phyloP scores from a whole-genome alignment of 179 eudicot species.

The Gypsophila paniculata region DNA sequence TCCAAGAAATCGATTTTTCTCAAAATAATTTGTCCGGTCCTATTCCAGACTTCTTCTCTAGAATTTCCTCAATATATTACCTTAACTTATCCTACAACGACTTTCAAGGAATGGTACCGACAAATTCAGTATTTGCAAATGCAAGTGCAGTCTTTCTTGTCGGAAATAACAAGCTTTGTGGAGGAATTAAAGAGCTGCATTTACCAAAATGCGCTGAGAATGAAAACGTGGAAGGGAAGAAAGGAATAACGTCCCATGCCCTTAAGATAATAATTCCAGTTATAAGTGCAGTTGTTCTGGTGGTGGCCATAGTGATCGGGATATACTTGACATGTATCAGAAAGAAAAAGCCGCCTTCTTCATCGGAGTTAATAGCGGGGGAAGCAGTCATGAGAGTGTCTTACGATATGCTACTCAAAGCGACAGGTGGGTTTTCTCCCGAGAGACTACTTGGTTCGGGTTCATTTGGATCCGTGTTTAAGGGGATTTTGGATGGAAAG shows the following conservation, averaged over 20 bases:
- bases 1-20: slow-evolving; percentile 16
- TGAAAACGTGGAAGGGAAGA: background rate
- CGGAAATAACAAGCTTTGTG: slow-evolving; percentile 24
- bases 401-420: slow-evolving; percentile 22
- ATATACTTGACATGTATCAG: background rate
- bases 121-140: slow-evolving; percentile 16
- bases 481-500: slow-evolving; percentile 18
- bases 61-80: background rate
- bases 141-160: background rate
- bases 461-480: slow-evolving; percentile 23
- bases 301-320: background rate
- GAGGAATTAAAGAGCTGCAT: slow-evolving; percentile 23
- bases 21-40: slow-evolving; percentile 16
- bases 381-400: slow-evolving; percentile 20
- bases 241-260: background rate
- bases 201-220: slow-evolving; percentile 16
- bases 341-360: background rate
- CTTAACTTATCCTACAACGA: slow-evolving; percentile 22
- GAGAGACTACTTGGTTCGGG: slow-evolving; percentile 19
- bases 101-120: slow-evolving; percentile 27
- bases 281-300: slow-evolving; percentile 7
- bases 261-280: slow-evolving; percentile 3
- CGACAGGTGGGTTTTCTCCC: slow-evolving; percentile 26
- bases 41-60: slow-evolving; percentile 18
- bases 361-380: background rate